Evolutionary conservation across 176 grass and related monocot genomes (phyloP).

Genomic region (Aegilops speltoides): DNA sequence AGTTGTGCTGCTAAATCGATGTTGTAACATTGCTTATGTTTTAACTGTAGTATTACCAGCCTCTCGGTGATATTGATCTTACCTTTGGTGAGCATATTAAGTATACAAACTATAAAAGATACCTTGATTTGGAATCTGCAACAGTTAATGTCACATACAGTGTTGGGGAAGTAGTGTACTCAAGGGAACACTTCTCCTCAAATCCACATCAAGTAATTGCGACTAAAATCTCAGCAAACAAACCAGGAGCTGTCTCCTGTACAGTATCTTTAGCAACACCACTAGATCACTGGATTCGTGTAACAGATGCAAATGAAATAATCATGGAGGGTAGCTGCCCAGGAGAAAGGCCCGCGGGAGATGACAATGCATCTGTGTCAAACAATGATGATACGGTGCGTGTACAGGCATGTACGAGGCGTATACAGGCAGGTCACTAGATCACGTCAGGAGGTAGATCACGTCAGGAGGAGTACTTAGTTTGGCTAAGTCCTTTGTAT

Average conservation of each 20-base stretch:
- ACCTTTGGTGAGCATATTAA: slow-evolving; percentile 46
- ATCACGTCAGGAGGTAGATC: no score
- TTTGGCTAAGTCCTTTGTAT: no score
- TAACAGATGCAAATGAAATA: slow-evolving; percentile 60
- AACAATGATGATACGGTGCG: no score
- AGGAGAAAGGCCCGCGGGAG: slow-evolving; percentile 43
- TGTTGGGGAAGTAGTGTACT: slow-evolving; percentile 60
- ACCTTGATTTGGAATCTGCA: slow-evolving; percentile 72
- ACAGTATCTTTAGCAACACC: slow-evolving; percentile 53
- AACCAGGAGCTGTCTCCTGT: slow-evolving; percentile 59
- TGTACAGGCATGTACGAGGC: no score
- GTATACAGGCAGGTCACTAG: no score
- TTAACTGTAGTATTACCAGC: slow-evolving; percentile 72
- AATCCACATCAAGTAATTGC: slow-evolving; percentile 71
- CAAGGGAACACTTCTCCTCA: slow-evolving; percentile 85
- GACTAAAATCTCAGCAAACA: slow-evolving; percentile 62
- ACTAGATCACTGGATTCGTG: slow-evolving; percentile 47
- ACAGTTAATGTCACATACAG: slow-evolving; percentile 60
- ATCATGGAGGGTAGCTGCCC: slow-evolving; percentile 79
- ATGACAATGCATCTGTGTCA: slow-evolving; percentile 11
- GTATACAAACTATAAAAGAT: slow-evolving; percentile 63
- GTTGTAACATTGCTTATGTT: slow-evolving; percentile 33
- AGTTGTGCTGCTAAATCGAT: background rate
- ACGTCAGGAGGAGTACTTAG: no score
- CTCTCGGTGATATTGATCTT: slow-evolving; percentile 73